phyloP scores from a whole-genome alignment of 2,329 filamentous ascomycete genomes.

The Alternaria solani region DNA sequence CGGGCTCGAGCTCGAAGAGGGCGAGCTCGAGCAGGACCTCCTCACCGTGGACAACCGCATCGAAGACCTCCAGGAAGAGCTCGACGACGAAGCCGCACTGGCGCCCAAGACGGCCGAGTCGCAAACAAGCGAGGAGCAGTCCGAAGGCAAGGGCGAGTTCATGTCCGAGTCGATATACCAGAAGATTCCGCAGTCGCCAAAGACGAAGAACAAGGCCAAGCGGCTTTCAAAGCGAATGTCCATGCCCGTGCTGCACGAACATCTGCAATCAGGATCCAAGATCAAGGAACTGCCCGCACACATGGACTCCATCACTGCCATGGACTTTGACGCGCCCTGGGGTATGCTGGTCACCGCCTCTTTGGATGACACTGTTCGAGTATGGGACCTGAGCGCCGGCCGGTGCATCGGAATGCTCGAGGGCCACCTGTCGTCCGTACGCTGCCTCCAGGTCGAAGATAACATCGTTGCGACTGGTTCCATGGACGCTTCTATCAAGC shows the following conservation, averaged over 20 bases:
- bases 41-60: constrained; percentile 68
- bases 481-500: constrained; percentile 89
- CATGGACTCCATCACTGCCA: constrained; percentile 82
- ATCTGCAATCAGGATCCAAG: constrained; percentile 86
- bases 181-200: constrained; percentile 72
- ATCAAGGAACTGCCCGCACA: constrained; percentile 92
- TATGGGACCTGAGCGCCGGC: constrained; percentile 96
- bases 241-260: constrained; percentile 94
- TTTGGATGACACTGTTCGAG: constrained; percentile 89
- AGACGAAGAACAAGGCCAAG: constrained; percentile 60
- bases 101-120: constrained; percentile 52
- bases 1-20: constrained; percentile 87
- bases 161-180: constrained; percentile 99
- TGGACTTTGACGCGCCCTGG: constrained; percentile 98
- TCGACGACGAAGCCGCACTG: constrained; percentile 59
- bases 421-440: constrained; percentile 92
- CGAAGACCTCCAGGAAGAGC: constrained; percentile 68
- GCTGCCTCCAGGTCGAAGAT: constrained; percentile 91
- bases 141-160: constrained; percentile 69
- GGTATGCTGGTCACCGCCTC: constrained; percentile 93
- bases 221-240: constrained; percentile 74
- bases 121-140: constrained; percentile 58
- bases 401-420: constrained; percentile 91
- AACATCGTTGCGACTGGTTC: constrained; percentile 95
- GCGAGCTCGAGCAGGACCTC: constrained; percentile 85